Percentiles rank a stretch among this genome's conserved stretches.
Evolutionary conservation across 2,329 filamentous ascomycete species (phyloP).

Genomic region (Myriosclerotinia curreyana): DNA sequence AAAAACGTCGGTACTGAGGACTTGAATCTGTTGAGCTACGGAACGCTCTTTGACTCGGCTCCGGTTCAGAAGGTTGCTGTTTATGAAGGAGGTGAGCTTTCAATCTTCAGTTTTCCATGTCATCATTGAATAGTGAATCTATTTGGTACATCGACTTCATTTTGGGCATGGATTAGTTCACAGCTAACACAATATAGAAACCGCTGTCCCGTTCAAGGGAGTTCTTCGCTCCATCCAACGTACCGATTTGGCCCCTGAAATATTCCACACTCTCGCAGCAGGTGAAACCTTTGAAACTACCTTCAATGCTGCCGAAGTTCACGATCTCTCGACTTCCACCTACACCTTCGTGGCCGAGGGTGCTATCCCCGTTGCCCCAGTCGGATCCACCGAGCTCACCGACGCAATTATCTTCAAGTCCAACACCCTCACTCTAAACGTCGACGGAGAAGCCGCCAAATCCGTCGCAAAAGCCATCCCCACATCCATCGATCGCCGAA

Average conservation of each 20-base stretch:
- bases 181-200: constrained; percentile 6
- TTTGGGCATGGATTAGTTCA: too few species aligned
- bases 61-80: constrained; percentile 45
- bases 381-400: constrained; percentile 51
- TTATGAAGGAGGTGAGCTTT: constrained; percentile 35
- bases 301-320: constrained; percentile 46
- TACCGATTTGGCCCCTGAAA: constrained; percentile 39
- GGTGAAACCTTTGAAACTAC: constrained; percentile 44
- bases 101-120: constrained; percentile 28
- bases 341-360: constrained; percentile 57
- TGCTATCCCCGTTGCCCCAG: constrained; percentile 53
- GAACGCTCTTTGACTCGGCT: constrained; percentile 43
- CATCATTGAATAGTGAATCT: too few species aligned
- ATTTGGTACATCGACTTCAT: not conserved
- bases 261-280: constrained; percentile 44
- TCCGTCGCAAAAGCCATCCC: constrained; percentile 40
- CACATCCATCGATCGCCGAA: constrained; percentile 48
- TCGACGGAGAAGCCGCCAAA: constrained; percentile 56
- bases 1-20: constrained; percentile 43
- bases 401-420: constrained; percentile 56
- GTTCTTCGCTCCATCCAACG: constrained; percentile 42
- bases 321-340: constrained; percentile 48
- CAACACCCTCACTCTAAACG: constrained; percentile 55
- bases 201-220: constrained; percentile 13
- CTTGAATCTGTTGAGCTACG: constrained; percentile 43